These are phyloP conservation scores for Anisodus acutangulus DNA, from an alignment of 257 asterid genomes.

Conservation along the genomic window DNA sequence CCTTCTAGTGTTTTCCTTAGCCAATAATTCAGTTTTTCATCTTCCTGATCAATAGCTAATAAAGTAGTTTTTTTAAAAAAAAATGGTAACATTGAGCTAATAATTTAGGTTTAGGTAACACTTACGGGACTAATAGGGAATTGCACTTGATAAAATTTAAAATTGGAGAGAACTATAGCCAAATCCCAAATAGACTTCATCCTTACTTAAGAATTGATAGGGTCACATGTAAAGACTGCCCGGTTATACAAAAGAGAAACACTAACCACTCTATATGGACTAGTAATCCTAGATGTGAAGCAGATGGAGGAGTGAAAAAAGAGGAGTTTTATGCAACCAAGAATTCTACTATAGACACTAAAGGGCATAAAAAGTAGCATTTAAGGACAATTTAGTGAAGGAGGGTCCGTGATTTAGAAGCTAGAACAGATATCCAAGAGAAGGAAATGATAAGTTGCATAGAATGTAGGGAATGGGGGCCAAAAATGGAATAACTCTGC, in stretches of 20 bases:
- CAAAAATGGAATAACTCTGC: too few species aligned
- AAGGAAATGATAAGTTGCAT: constrained; percentile 11
- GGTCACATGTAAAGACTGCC: background rate
- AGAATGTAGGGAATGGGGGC: too few species aligned
- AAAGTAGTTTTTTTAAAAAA: background rate
- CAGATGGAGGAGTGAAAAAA: background rate
- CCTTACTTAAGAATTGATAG: background rate
- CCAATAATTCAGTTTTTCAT: background rate
- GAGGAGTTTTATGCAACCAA: background rate
- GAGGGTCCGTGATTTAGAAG: background rate
- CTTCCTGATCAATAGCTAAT: background rate
- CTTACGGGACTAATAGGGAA: background rate
- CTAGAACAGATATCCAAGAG: background rate
- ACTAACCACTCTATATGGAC: constrained; percentile 23
- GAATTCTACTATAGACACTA: constrained; percentile 7
- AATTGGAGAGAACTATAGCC: background rate
- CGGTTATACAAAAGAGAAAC: background rate
- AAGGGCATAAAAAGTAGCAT: background rate
- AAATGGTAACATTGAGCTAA: too few species aligned
- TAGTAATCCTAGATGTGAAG: constrained; percentile 14
- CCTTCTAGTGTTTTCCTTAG: background rate
- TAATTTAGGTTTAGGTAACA: background rate
- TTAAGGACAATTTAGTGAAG: background rate
- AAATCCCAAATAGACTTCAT: background rate
- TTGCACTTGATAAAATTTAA: background rate